Conservation (phyloP, 1,284 basidiomycete genomes). For the Ustilago hordei region DNA sequence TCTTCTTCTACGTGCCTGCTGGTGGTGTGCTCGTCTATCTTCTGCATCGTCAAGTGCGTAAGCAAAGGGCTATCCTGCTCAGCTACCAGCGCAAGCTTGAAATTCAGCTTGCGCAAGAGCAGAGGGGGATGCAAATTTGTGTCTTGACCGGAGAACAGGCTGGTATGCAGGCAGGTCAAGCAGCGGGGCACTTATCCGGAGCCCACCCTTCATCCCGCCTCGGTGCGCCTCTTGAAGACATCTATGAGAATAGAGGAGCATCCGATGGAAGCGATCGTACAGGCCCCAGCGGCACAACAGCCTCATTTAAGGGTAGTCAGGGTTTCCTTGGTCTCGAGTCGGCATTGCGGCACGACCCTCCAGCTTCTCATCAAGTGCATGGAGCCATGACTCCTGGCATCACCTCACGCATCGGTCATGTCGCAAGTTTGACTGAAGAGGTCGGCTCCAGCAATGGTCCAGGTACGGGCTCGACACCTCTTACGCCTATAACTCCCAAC, state of each 20-base stretch:
- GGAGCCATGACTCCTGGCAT: slow-evolving; percentile 1
- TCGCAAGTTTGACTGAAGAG: slow-evolving; percentile 18
- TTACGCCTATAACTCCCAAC: slow-evolving; percentile 14
- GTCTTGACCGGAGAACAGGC: slow-evolving; percentile 17
- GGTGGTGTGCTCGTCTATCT: slow-evolving; percentile 54
- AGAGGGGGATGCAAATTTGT: slow-evolving; percentile 24
- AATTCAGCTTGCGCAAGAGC: slow-evolving; percentile 25
- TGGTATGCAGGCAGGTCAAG: background rate
- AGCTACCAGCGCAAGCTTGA: slow-evolving; percentile 40
- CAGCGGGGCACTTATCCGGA: background rate
- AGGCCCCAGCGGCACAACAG: slow-evolving; percentile 15
- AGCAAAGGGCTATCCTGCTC: slow-evolving; percentile 35
- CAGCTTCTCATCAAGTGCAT: slow-evolving; percentile 10
- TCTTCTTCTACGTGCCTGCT: slow-evolving; percentile 59
- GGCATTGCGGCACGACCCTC: slow-evolving; percentile 23
- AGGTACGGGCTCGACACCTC: slow-evolving; percentile 9
- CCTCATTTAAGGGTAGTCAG: slow-evolving; percentile 25
- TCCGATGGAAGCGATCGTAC: slow-evolving; percentile 24
- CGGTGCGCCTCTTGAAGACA: slow-evolving; percentile 31
- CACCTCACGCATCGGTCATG: slow-evolving; percentile 10
- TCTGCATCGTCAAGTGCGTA: slow-evolving; percentile 41
- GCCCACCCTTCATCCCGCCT: background rate
- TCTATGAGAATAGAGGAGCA: slow-evolving; percentile 26
- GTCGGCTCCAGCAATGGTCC: slow-evolving; percentile 4
- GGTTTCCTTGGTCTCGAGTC: slow-evolving; percentile 28